Percentiles rank a stretch among this genome's conserved stretches.
phyloP scores from a whole-genome alignment of 192 early-diverging fungal genomes.

The Backusella psychrophila region DNA sequence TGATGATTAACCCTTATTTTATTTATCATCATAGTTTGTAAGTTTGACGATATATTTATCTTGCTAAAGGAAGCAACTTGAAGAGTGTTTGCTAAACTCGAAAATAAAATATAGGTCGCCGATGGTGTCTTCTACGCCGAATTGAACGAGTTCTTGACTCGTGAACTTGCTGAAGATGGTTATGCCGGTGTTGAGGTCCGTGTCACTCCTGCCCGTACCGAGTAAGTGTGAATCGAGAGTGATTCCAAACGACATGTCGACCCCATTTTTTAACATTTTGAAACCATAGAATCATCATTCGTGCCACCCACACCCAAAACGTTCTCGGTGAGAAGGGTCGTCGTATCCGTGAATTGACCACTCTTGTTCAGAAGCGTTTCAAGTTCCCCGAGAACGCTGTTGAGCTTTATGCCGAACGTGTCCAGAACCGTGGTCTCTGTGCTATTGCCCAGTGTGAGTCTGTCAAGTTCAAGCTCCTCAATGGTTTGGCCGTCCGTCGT shows the following conservation, averaged over 20 bases:
- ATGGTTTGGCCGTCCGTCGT: no score
- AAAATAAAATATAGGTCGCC: conserved; percentile 58
- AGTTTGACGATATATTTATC: neutral
- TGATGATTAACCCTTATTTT: neutral
- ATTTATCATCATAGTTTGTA: conserved; percentile 6
- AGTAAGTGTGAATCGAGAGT: conserved; percentile 36
- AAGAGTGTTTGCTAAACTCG: neutral
- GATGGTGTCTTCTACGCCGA: conserved; percentile 99
- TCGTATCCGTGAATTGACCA: conserved; percentile 97
- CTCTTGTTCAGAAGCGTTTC: conserved; percentile 99
- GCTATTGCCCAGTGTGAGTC: no score
- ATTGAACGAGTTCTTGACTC: conserved; percentile 99
- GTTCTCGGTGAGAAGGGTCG: conserved; percentile 98
- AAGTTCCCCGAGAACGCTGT: conserved; percentile 99
- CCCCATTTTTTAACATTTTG: no score
- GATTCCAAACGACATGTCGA: neutral
- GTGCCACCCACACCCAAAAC: conserved; percentile 97
- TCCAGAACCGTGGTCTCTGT: no score
- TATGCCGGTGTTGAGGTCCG: conserved; percentile 99
- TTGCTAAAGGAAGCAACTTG: neutral
- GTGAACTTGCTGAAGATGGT: conserved; percentile 95
- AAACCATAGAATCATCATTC: conserved; percentile 81
- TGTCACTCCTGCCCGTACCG: conserved; percentile 97
- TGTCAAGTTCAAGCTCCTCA: no score
- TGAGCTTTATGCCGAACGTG: conserved; percentile 98